Conservation (phyloP, 805 yeast genomes). For the Metschnikowia cubensis region DNA sequence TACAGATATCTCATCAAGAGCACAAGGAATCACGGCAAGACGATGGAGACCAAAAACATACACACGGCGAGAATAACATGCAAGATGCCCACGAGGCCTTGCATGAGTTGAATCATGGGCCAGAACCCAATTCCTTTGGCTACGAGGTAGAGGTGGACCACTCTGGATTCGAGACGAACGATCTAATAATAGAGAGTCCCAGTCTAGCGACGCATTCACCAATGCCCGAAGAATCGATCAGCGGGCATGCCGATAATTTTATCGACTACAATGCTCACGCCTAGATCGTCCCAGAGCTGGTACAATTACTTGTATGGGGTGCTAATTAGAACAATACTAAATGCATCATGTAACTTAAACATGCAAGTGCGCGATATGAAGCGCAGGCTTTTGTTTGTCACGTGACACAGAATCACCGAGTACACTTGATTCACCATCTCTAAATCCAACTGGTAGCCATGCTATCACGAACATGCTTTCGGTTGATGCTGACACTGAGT, state of each 20-base stretch:
- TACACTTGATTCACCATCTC: not conserved
- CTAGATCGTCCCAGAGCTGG: not conserved
- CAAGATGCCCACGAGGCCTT: not conserved
- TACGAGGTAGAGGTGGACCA: slow-evolving; percentile 2
- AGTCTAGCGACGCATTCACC: slow-evolving; percentile 12
- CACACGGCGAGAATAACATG: not conserved
- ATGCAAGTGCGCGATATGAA: not conserved
- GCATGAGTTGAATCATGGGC: not conserved
- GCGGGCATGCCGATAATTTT: slow-evolving; percentile 21
- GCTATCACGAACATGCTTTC: slow-evolving; percentile 2
- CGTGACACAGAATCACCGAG: not conserved
- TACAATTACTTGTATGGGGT: not conserved
- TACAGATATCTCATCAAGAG: not conserved
- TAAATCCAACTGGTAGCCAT: not conserved
- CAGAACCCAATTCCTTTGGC: not conserved
- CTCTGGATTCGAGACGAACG: slow-evolving; percentile 11
- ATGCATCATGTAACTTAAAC: not conserved
- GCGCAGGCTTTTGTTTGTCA: not conserved
- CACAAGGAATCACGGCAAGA: not conserved
- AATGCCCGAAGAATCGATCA: slow-evolving; percentile 10
- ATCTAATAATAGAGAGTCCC: slow-evolving; percentile 14
- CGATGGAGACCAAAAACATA: not conserved
- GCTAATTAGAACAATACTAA: not conserved
- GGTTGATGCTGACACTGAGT: slow-evolving; percentile 6
- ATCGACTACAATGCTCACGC: slow-evolving; percentile 24